Evolutionary conservation across 2,329 filamentous ascomycete species (phyloP), one percentile per base, ranked within the genome.

Genomic region (Colletotrichum nymphaeae): DNA sequence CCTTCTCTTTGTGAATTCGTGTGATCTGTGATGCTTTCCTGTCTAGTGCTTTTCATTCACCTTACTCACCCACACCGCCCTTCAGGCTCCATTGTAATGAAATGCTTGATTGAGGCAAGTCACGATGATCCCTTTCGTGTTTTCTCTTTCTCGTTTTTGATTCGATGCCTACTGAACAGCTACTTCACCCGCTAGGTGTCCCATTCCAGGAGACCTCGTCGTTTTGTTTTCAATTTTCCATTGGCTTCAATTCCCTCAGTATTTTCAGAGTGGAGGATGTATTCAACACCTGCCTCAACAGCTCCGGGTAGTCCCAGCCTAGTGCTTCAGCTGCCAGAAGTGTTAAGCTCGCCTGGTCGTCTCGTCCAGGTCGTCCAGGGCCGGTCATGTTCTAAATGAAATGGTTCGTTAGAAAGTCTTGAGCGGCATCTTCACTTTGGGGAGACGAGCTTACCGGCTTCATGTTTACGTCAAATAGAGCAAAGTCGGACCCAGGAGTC

Each of bases 381-480:
- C 85, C 86, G 79, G 78, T 78, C 75, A 78, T 77, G 32, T 79
- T 78, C 78, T 79, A 7, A 1, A 22, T 6, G 4, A 19, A 19
- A 5, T 12, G 26, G 1, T 42, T 42, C 4, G 14, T 42, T 19
- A 19, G 37, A 16, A 6, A 16, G 5, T 16, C 5, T 30, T 30
- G 6, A 30, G 8, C 8, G 28, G 28, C 28, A 30, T 30, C 28
- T 30, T 30, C 28, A 30, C 28, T 30, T 30, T 30, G 3, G 28
- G 8, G 28, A 30, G 28, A 30, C 6, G 28, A 30, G 26, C 84
- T 80, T 77, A 86, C 84, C 19, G 86, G 86, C 76, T 88, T 88
- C 84, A 88, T 86, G 67, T 88, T 88, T 14, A 88, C 80, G 77
- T 88, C 86, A 74, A 88, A 88, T 22, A 88, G 76, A 0, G 84